Evolutionary conservation across 371 early-diverging fungal species (phyloP), one percentile per base, ranked within the genome.

Genomic region (Mucor lusitanicus): DNA sequence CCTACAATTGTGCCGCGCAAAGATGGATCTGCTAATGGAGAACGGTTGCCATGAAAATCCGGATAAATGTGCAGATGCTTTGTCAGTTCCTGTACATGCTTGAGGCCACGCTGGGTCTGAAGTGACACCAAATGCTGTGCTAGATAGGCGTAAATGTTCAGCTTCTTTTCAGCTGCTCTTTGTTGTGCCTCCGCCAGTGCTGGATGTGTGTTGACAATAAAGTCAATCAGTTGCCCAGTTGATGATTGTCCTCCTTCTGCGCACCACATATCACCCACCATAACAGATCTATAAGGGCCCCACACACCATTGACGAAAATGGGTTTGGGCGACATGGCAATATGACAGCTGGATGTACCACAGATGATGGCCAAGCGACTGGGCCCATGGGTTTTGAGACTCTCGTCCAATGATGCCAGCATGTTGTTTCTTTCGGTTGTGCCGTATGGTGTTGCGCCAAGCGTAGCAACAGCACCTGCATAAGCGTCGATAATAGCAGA

Each of bases 31-130:
- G 90, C 88, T 19, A 91, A 70, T 0, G 93, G 92, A 1, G 91
- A 88, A 6, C 93, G 85, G 63, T 92, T 92, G 13, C 93, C 93
- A 70, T 93, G 92, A 67, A 85, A 88, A 71, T 93, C 93, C 3
- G 93, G 92, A 21, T 87, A 84, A 53, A 92, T 78, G 60, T 92
- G 92, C 17, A 90, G 59, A 61, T 85, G 67, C 28, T 71, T 67
- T 11, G 87, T 85, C 33, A 90, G 74, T 8, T 79, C 71, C 25
- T 79, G 81, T 33, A 81, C 25, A 56, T 85, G 69, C 6, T 59
- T 48, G 7, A 75, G 59, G 0, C 70, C 70, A 30, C 57, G 75
- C 9, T 67, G 64, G 21, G 68, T 33, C 37, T 75, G 79, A 25
- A 86, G 39, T 1, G 28, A 37, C 6, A 68, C 72, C 21, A 89